Conservation (phyloP, 2,329 filamentous ascomycete species). For the Cladobotryum protrusum region DNA sequence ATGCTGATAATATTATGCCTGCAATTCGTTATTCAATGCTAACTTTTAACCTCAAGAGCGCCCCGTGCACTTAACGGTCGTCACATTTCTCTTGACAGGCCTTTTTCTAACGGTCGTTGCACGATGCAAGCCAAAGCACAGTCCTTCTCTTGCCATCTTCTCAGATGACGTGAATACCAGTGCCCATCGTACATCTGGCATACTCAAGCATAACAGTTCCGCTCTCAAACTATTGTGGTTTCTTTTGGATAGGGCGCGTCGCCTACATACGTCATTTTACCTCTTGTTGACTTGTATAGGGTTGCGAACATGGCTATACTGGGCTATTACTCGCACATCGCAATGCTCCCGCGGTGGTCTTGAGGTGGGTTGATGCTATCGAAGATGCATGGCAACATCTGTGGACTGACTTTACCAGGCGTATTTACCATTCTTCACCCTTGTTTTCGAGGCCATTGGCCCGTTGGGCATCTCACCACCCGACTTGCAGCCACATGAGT, state of each 20-base stretch:
- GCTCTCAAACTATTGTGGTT: neutral
- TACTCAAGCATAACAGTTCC: neutral
- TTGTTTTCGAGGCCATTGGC: neutral
- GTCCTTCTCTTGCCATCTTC: neutral
- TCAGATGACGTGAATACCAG: neutral
- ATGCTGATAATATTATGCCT: constrained; percentile 11
- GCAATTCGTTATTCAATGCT: neutral
- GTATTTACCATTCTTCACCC: constrained; percentile 21
- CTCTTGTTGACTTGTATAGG: constrained; percentile 8
- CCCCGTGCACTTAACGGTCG: constrained; percentile 29
- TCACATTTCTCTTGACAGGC: constrained; percentile 8
- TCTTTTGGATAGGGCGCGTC: neutral
- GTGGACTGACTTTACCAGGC: constrained; percentile 17
- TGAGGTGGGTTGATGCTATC: constrained; percentile 22
- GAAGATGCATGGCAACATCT: neutral
- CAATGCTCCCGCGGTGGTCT: constrained; percentile 26
- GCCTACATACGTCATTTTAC: neutral
- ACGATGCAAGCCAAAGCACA: neutral
- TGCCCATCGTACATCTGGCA: neutral
- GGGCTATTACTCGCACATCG: constrained; percentile 27
- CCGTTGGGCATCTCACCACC: neutral
- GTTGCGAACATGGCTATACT: constrained; percentile 21
- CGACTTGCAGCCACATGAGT: neutral
- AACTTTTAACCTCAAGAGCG: constrained; percentile 19
- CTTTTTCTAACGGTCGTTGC: neutral